phyloP scores from a whole-genome alignment of 176 grass and related monocot genomes.

The Raddia distichophylla region DNA sequence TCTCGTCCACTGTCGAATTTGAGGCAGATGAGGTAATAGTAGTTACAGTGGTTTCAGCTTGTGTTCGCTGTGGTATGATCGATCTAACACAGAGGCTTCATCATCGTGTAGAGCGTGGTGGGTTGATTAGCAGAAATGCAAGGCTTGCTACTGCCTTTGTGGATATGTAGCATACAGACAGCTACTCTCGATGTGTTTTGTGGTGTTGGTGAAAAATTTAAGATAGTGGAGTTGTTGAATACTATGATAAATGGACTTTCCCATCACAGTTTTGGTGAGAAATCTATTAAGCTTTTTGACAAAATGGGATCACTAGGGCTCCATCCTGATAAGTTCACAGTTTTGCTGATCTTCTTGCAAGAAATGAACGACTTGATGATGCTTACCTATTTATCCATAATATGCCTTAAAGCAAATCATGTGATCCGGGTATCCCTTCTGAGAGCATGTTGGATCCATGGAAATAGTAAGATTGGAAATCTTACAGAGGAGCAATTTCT shows the following conservation, averaged over 20 bases:
- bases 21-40: slow-evolving; percentile 50
- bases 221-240: slow-evolving; percentile 61
- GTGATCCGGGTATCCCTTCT: slow-evolving; percentile 60
- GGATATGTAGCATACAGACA: slow-evolving; percentile 57
- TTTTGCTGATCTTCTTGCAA: slow-evolving; percentile 59
- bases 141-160: slow-evolving; percentile 54
- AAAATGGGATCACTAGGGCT: slow-evolving; percentile 51
- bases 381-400: slow-evolving; percentile 56
- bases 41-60: slow-evolving; percentile 53
- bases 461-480: slow-evolving; percentile 50
- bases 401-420: slow-evolving; percentile 54
- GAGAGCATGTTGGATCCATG: slow-evolving; percentile 50
- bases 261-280: slow-evolving; percentile 41
- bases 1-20: too few species aligned
- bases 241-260: slow-evolving; percentile 64
- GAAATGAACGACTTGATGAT: slow-evolving; percentile 48
- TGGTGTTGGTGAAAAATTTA: slow-evolving; percentile 23
- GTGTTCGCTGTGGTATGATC: slow-evolving; percentile 30
- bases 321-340: slow-evolving; percentile 51
- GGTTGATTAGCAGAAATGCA: slow-evolving; percentile 36
- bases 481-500: slow-evolving; percentile 50
- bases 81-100: slow-evolving; percentile 56
- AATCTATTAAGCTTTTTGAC: slow-evolving; percentile 51
- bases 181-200: slow-evolving; percentile 62
- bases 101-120: slow-evolving; percentile 24